These are phyloP conservation scores for Mortierella hygrophila DNA, from an alignment of 192 early-diverging fungal species.

Conservation along the genomic window DNA sequence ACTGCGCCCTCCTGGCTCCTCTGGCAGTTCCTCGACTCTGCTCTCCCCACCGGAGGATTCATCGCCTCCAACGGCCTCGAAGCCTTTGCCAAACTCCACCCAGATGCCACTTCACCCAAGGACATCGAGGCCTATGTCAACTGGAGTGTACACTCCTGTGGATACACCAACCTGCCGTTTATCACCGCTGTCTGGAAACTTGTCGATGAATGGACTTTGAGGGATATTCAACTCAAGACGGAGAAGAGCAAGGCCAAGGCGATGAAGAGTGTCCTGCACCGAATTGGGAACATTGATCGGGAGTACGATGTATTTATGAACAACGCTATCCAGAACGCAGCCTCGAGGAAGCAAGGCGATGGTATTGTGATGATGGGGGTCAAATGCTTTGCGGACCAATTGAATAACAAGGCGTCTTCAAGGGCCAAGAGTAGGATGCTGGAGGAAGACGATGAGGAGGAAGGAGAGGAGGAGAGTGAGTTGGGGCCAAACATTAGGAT, in stretches of 20 bases:
- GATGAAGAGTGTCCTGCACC: slow-evolving; percentile 43
- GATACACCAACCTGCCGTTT: slow-evolving; percentile 78
- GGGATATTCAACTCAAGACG: slow-evolving; percentile 29
- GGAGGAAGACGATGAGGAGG: slow-evolving; percentile 54
- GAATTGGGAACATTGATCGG: slow-evolving; percentile 55
- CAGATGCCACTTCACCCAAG: slow-evolving; percentile 19
- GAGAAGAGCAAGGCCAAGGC: slow-evolving; percentile 35
- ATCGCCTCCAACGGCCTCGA: slow-evolving; percentile 94
- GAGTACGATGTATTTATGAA: slow-evolving; percentile 62
- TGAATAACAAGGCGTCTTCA: background rate
- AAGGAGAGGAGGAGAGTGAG: slow-evolving; percentile 41
- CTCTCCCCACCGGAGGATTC: slow-evolving; percentile 95
- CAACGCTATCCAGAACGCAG: slow-evolving; percentile 75
- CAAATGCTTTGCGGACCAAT: slow-evolving; percentile 67
- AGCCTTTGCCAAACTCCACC: slow-evolving; percentile 74
- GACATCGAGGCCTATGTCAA: slow-evolving; percentile 67
- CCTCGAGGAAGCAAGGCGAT: slow-evolving; percentile 76
- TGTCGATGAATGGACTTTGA: slow-evolving; percentile 26
- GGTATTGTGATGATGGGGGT: slow-evolving; percentile 74
- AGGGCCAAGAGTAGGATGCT: slow-evolving; percentile 16
- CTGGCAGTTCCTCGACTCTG: slow-evolving; percentile 90
- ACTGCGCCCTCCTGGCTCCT: slow-evolving; percentile 74
- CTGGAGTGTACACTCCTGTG: slow-evolving; percentile 75
- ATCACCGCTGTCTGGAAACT: slow-evolving; percentile 68
- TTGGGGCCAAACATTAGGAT: slow-evolving; percentile 49